Base-by-base conservation (phyloP, 306 rosid species). In the Medicago ruthenica region DNA sequence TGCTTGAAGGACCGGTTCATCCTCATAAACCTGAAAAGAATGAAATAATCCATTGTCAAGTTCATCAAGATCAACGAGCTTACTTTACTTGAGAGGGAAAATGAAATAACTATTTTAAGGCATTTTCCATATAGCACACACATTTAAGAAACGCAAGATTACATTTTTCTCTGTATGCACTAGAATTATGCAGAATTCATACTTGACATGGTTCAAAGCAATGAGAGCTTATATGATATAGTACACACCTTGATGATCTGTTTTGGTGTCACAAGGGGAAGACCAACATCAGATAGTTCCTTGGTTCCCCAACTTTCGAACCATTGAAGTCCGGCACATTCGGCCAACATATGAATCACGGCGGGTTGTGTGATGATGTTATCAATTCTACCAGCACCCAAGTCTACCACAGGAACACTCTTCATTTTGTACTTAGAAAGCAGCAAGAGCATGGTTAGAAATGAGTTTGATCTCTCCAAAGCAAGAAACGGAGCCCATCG, bases 401-500 rank as follows among this genome's bases (percentile, higher is more conserved):
- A 83, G 78, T 90, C 97, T 51, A 96, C 90, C 63, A 96, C 93
- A 58, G 98, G 97, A 58, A 96, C 82, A 37, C 98, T 90, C 87
- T 96, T 96, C 97, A 96, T 92, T 86, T 90, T 96, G 97, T 96
- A 96, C 87, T 92, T 96, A 2, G 99, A 96, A 82, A 96, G 96
- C 85, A 96, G 80, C 65, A 96, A 86, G 57, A 96, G 92, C 99
- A 96, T 96, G 50, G 98, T 89, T 70, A 96, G 80, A 71, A 96
- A 96, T 24, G 99, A 90, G 84, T 96, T 96, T 27, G 97, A 87
- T 57, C 74, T 88, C 88, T 96, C 91, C 81, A 96, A 78, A 74
- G 98, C 98, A 57, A 96, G 97, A 83, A 96, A 96, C 13, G 99
- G 99, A 6, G 99, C 99, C 98, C 99, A 96, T 4, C 99, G 98